Conservation (phyloP, 352 stramenopile genomes). For the Phytophthora foliorum region DNA sequence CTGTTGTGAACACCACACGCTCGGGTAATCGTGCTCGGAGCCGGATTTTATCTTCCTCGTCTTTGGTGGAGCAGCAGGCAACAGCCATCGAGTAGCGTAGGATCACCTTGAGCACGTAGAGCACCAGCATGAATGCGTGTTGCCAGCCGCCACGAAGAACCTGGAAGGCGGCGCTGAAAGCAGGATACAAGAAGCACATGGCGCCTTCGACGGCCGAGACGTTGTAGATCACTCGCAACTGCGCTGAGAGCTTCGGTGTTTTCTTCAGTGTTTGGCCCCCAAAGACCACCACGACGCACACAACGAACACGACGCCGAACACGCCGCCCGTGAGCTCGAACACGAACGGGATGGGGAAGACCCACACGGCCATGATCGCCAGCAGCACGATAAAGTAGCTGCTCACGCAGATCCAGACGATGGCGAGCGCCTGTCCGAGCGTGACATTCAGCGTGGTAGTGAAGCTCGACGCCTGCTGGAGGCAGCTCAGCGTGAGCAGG, state of each 20-base stretch:
- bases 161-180: slow-evolving; percentile 23
- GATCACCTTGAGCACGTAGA: slow-evolving; percentile 20
- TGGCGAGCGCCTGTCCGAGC: slow-evolving; percentile 21
- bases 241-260: slow-evolving; percentile 11
- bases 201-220: slow-evolving; percentile 18
- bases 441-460: slow-evolving; percentile 19
- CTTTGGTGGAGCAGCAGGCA: slow-evolving; percentile 11
- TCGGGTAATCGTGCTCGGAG: slow-evolving; percentile 18
- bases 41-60: neutral
- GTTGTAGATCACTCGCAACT: slow-evolving; percentile 15
- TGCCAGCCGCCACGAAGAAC: slow-evolving; percentile 10
- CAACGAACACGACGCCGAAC: slow-evolving; percentile 21
- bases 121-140: slow-evolving; percentile 11
- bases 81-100: slow-evolving; percentile 3
- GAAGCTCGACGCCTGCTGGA: slow-evolving; percentile 23
- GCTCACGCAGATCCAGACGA: slow-evolving; percentile 23
- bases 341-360: slow-evolving; percentile 38
- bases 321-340: slow-evolving; percentile 34
- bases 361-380: slow-evolving; percentile 27
- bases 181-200: slow-evolving; percentile 31
- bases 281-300: slow-evolving; percentile 14
- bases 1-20: slow-evolving; percentile 18
- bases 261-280: slow-evolving; percentile 9
- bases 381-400: slow-evolving; percentile 36
- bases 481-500: slow-evolving; percentile 18